A percentile compares a stretch with the other conserved stretches of the same genome.
These are phyloP conservation scores for Leishmania martiniquensis DNA, from an alignment of 208 protist genomes.

Conservation along the genomic window DNA sequence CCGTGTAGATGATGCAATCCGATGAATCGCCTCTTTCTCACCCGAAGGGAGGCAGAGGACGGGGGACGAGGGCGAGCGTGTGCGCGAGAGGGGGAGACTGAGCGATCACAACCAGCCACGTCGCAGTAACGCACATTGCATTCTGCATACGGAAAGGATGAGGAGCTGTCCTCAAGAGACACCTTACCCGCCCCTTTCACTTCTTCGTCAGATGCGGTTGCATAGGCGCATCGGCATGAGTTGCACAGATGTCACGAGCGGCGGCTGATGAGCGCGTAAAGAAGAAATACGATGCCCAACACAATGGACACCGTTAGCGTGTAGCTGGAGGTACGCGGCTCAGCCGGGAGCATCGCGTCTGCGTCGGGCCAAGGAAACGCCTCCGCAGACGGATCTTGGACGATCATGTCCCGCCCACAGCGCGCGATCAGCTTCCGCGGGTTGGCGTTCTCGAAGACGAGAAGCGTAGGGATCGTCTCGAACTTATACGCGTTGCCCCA, in stretches of 20 bases:
- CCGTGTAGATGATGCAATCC: not conserved
- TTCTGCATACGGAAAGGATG: not conserved
- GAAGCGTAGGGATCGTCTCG: conserved; percentile 41
- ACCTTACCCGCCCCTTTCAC: not conserved
- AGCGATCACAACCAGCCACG: not conserved
- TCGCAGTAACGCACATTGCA: not conserved
- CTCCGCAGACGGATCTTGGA: conserved; percentile 7
- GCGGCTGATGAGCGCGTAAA: conserved; percentile 8
- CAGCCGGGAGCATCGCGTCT: conserved; percentile 3
- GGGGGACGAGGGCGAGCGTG: not conserved
- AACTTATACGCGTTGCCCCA: conserved; percentile 29
- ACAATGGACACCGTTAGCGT: not conserved
- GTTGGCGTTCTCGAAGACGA: conserved; percentile 47
- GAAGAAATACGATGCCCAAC: conserved; percentile 6
- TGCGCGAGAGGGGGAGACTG: not conserved
- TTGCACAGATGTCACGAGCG: not conserved
- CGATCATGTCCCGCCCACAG: conserved; percentile 17
- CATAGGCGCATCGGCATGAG: not conserved
- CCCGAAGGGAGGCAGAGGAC: too few species aligned
- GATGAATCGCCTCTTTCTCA: not conserved
- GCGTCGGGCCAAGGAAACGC: conserved; percentile 36
- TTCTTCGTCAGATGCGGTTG: not conserved
- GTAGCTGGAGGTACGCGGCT: not conserved
- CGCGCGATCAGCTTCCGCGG: conserved; percentile 6
- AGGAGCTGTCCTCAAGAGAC: not conserved